These are phyloP conservation scores for Phanerochaete sordida DNA, from an alignment of 768 basidiomycete species.

Conservation along the genomic window DNA sequence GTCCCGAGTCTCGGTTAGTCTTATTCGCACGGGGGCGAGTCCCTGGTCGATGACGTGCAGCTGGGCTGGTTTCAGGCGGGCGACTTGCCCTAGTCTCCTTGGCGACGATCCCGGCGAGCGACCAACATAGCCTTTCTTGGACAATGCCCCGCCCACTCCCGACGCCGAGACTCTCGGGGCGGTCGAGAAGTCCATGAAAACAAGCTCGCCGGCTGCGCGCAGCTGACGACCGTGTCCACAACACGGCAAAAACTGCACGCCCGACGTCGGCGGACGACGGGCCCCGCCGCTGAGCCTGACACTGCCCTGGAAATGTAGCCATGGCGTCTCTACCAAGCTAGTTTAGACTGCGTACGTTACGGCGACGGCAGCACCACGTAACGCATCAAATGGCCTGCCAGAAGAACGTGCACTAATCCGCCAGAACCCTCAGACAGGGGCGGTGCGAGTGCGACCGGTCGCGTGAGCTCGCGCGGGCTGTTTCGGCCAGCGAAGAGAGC, in stretches of 20 bases:
- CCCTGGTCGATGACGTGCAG: slow-evolving; percentile 5
- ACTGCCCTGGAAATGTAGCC: no score
- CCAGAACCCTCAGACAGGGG: no score
- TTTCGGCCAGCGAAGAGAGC: background rate
- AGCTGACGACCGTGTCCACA: no score
- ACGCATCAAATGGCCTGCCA: no score
- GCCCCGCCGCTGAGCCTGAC: no score
- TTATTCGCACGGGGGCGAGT: background rate
- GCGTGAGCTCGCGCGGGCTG: background rate
- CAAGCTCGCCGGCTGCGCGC: background rate
- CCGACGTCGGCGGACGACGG: no score
- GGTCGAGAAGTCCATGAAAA: background rate
- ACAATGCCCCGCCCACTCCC: background rate
- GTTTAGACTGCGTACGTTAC: no score
- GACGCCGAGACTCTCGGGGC: background rate
- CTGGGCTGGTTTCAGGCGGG: background rate
- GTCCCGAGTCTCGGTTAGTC: background rate
- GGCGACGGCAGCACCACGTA: no score
- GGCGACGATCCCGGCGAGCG: slow-evolving; percentile 2
- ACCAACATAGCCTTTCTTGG: background rate
- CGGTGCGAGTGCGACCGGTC: background rate
- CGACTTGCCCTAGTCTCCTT: slow-evolving; percentile 4
- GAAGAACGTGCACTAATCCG: no score
- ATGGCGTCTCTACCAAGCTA: no score
- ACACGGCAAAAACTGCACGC: no score